Conservation (phyloP, 2,329 filamentous ascomycete species). For the Cryphonectria radicalis region DNA sequence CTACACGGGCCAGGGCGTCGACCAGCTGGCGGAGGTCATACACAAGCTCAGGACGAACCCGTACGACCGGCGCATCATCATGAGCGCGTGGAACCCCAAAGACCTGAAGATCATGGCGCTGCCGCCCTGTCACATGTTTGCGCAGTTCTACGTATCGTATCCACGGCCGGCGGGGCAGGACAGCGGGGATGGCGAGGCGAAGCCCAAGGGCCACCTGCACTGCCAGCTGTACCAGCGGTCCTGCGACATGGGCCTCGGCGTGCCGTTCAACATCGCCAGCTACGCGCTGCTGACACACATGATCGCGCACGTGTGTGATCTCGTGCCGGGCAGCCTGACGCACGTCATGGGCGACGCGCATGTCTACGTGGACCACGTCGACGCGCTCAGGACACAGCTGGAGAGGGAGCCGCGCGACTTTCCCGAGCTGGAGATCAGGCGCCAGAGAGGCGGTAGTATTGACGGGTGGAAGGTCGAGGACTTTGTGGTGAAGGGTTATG, state of each 20-base stretch:
- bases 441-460: slow-evolving; percentile 72
- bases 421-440: slow-evolving; percentile 74
- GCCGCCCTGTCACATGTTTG: slow-evolving; percentile 96
- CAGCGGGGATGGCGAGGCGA: slow-evolving; percentile 35
- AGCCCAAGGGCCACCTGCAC: slow-evolving; percentile 71
- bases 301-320: slow-evolving; percentile 82
- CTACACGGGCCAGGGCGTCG: slow-evolving; percentile 86
- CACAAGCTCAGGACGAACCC: slow-evolving; percentile 82
- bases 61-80: slow-evolving; percentile 86
- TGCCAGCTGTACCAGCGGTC: slow-evolving; percentile 92
- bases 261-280: slow-evolving; percentile 96
- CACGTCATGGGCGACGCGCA: slow-evolving; percentile 99
- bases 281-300: slow-evolving; percentile 96
- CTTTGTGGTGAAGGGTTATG: slow-evolving; percentile 84
- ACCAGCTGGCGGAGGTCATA: slow-evolving; percentile 91
- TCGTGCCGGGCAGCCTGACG: slow-evolving; percentile 84
- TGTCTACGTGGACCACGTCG: slow-evolving; percentile 90
- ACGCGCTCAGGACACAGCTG: slow-evolving; percentile 81
- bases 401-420: slow-evolving; percentile 80
- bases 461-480: slow-evolving; percentile 92
- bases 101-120: slow-evolving; percentile 88
- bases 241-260: slow-evolving; percentile 96
- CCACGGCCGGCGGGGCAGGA: slow-evolving; percentile 46
- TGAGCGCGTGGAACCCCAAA: slow-evolving; percentile 91
- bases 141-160: slow-evolving; percentile 90